Conservation (phyloP, 768 basidiomycete species). For the Suillus discolor region DNA sequence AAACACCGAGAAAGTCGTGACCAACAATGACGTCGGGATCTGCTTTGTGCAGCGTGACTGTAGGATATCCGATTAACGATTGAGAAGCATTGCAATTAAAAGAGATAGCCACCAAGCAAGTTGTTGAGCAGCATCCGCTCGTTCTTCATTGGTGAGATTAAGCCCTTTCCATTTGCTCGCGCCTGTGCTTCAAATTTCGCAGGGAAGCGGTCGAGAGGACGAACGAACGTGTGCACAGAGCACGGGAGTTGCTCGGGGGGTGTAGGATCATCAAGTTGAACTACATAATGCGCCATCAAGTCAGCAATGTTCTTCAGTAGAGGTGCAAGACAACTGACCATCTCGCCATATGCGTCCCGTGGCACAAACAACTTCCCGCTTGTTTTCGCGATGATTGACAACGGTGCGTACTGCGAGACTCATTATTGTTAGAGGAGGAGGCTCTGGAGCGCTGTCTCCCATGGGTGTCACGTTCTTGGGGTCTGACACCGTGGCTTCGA, state of each 20-base stretch:
- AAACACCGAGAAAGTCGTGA: constrained; percentile 90
- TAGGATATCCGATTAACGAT: constrained; percentile 8
- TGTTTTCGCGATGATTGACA: constrained; percentile 92
- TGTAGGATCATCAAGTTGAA: constrained; percentile 87
- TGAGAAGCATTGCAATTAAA: not conserved
- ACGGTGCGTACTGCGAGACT: constrained; percentile 87
- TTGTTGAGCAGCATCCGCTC: constrained; percentile 87
- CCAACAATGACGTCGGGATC: constrained; percentile 96
- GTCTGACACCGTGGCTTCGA: constrained; percentile 81
- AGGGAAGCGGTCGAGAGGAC: constrained; percentile 88
- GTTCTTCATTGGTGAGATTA: constrained; percentile 73
- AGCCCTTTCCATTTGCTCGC: constrained; percentile 61
- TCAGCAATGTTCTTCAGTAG: constrained; percentile 1
- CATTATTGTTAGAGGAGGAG: constrained; percentile 89
- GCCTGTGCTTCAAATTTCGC: constrained; percentile 77
- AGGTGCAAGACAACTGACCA: constrained; percentile 39
- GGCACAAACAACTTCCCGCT: constrained; percentile 88
- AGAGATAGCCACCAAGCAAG: constrained; percentile 59
- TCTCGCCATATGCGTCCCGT: constrained; percentile 84
- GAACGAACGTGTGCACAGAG: constrained; percentile 83
- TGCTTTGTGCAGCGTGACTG: constrained; percentile 76
- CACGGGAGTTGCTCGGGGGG: constrained; percentile 88
- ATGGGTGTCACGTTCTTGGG: constrained; percentile 91
- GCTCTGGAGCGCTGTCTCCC: constrained; percentile 71
- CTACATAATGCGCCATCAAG: constrained; percentile 40